A percentile compares a stretch with the other conserved stretches of the same genome.
These are phyloP conservation scores for Boletus calvinii DNA, from an alignment of 1,284 basidiomycete genomes.

Conservation along the genomic window DNA sequence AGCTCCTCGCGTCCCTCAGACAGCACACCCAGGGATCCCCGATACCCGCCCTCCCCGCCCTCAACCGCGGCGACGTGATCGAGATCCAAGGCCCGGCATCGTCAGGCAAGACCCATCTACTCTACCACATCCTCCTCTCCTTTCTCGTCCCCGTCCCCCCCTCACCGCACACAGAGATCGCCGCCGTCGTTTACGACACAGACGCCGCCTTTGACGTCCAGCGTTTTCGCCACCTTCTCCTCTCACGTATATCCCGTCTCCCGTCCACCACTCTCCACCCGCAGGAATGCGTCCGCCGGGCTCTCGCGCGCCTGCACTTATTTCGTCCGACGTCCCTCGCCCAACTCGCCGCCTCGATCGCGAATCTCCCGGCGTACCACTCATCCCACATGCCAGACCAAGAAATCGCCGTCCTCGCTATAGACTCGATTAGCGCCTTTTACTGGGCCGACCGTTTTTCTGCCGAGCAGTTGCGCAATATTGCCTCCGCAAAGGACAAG, in stretches of 20 bases:
- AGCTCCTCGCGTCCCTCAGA: slow-evolving; percentile 26
- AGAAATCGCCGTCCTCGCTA: slow-evolving; percentile 60
- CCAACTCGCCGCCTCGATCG: slow-evolving; percentile 66
- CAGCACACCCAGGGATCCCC: slow-evolving; percentile 13
- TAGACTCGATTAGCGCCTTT: slow-evolving; percentile 76
- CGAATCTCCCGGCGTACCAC: slow-evolving; percentile 58
- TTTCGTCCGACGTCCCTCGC: slow-evolving; percentile 64
- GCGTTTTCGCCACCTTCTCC: slow-evolving; percentile 54
- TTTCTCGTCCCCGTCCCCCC: slow-evolving; percentile 52
- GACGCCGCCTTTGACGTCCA: slow-evolving; percentile 60
- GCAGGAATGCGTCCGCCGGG: slow-evolving; percentile 38
- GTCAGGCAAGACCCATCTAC: slow-evolving; percentile 72
- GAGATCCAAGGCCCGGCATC: slow-evolving; percentile 73
- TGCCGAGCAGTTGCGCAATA: slow-evolving; percentile 50
- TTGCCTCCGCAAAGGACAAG: slow-evolving; percentile 16
- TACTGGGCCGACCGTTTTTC: slow-evolving; percentile 74
- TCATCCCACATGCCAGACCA: slow-evolving; percentile 43
- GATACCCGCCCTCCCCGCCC: slow-evolving; percentile 26
- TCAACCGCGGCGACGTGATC: slow-evolving; percentile 49
- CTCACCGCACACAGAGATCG: slow-evolving; percentile 44
- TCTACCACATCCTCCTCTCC: slow-evolving; percentile 62
- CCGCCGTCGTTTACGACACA: slow-evolving; percentile 66
- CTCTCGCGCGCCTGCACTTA: slow-evolving; percentile 56
- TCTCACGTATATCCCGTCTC: slow-evolving; percentile 35
- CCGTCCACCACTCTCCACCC: slow-evolving; percentile 21